phyloP scores from a whole-genome alignment of 108 stramenopile genomes.

The Discostella stelligeroides region DNA sequence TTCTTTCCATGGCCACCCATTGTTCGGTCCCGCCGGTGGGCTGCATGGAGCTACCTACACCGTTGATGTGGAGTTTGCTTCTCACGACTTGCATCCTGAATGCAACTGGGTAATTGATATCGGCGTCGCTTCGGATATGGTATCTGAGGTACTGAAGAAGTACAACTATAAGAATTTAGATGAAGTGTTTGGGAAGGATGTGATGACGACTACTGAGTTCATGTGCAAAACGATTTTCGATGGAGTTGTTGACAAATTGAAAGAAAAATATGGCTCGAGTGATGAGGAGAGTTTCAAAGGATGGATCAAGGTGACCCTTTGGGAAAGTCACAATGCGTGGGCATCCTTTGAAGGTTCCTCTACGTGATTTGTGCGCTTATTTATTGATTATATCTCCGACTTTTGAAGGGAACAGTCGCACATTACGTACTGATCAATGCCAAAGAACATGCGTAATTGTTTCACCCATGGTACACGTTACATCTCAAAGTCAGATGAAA shows the following conservation, averaged over 20 bases:
- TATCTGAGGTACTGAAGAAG: constrained; percentile 67
- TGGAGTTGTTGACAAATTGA: constrained; percentile 42
- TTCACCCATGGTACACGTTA: no score
- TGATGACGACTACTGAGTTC: constrained; percentile 94
- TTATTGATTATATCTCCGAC: neutral
- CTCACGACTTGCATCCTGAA: constrained; percentile 56
- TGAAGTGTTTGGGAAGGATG: constrained; percentile 78
- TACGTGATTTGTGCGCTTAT: neutral
- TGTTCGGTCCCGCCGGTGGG: constrained; percentile 92
- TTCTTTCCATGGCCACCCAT: constrained; percentile 79
- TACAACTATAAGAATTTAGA: constrained; percentile 94
- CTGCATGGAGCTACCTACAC: constrained; percentile 95
- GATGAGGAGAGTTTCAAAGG: constrained; percentile 60
- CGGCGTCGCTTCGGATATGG: constrained; percentile 80
- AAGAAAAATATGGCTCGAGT: constrained; percentile 37
- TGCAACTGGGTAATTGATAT: constrained; percentile 96
- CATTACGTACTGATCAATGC: no score
- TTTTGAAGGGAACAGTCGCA: no score
- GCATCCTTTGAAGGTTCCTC: constrained; percentile 76
- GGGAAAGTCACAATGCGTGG: constrained; percentile 96
- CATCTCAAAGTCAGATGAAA: constrained; percentile 85
- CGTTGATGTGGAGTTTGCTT: constrained; percentile 88
- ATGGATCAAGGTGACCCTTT: constrained; percentile 84
- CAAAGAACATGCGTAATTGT: no score
- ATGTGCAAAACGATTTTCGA: constrained; percentile 71